A percentile compares a stretch with the other conserved stretches of the same genome.
These are phyloP conservation scores for Mangifera indica DNA, from an alignment of 345 rosid genomes.

Conservation along the genomic window DNA sequence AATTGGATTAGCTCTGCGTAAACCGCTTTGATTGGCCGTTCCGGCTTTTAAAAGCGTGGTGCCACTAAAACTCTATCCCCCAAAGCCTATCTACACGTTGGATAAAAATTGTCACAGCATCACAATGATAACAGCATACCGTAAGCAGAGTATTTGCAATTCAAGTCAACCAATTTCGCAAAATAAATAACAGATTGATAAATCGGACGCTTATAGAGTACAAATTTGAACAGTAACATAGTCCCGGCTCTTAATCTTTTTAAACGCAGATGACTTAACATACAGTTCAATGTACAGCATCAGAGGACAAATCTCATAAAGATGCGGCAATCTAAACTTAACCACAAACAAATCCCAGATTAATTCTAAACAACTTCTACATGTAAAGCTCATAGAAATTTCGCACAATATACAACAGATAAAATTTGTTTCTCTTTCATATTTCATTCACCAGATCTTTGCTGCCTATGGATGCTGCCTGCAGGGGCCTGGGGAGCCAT, in stretches of 20 bases:
- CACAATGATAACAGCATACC: not conserved
- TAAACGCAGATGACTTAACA: not conserved
- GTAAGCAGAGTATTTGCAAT: not conserved
- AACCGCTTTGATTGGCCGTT: too few species aligned
- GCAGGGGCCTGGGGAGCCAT: not conserved
- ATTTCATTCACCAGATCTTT: constrained; percentile 3
- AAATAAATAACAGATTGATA: not conserved
- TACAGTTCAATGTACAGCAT: not conserved
- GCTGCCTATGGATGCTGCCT: not conserved
- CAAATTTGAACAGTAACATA: too few species aligned
- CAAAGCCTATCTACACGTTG: too few species aligned
- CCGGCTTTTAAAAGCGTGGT: too few species aligned
- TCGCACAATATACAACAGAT: constrained; percentile 4
- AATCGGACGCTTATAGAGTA: too few species aligned
- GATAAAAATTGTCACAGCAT: too few species aligned
- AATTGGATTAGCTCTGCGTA: too few species aligned
- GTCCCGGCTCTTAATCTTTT: not conserved
- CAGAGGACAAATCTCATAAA: not conserved
- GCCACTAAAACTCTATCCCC: too few species aligned
- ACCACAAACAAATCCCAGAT: too few species aligned
- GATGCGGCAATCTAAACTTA: not conserved
- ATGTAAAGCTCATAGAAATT: not conserved
- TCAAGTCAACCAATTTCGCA: not conserved
- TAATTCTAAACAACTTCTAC: not conserved
- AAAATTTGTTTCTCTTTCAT: not conserved